Evolutionary conservation across 805 yeast species (phyloP), one percentile per base, ranked within the genome.

Genomic region (Danielia reshetovae): DNA sequence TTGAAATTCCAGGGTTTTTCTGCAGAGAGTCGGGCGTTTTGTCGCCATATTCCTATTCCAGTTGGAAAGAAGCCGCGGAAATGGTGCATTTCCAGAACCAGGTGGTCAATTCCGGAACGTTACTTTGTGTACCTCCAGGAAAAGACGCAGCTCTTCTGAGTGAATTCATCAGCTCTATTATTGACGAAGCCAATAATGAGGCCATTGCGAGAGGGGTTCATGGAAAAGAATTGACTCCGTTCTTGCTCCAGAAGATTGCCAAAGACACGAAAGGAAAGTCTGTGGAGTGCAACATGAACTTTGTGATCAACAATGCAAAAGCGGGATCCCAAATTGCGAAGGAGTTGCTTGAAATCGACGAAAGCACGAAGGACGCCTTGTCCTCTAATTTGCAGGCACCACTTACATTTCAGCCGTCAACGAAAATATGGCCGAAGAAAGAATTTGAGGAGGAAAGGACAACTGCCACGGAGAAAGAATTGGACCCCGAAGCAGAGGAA

Each of bases 71-170:
- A 13, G 87, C 90, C 1, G 96, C 96, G 0, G 49, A 56, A 5
- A 66, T 82, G 27, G 68, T 87, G 11, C 57, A 74, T 44, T 55
- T 64, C 38, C 70, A 65, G 30, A 57, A 53, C 35, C 57, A 64
- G 7, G 36, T 48, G 2, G 65, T 87, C 71, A 50, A 64, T 0
- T 73, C 81, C n/a, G 96, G 96, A 1, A 75, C 69, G 39, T 70
- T 88, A 8, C 77, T 87, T 46, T 87, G 96, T 53, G 70, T 85
- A 8, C 96, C 96, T 0, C 89, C 95, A 0, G 94, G 95, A 0
- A 55, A 49, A 7, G 72, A 73, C 4, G 56, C 70, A 24, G 86
- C 94, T 0, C 57, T 87, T 37, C 70, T 74, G 19, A 64, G 74
- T 3, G 62, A 50, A 0, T 62, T 71, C 31, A 82, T 87, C 17